Percentiles rank a stretch among this genome's conserved stretches.
Evolutionary conservation across 2,329 filamentous ascomycete species (phyloP).

Genomic region (Capronia coronata): DNA sequence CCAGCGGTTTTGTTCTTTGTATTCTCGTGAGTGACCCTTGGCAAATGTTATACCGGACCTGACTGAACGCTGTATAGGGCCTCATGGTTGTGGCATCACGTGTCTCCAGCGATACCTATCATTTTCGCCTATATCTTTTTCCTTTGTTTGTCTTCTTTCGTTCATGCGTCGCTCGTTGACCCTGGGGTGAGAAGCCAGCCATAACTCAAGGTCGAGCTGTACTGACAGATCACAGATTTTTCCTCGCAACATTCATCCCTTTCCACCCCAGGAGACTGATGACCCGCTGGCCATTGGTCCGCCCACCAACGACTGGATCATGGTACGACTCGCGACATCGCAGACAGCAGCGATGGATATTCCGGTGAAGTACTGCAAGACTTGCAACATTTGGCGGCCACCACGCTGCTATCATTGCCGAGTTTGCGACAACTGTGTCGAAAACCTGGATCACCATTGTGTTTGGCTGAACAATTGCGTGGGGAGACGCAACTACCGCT

Average conservation of each 20-base stretch:
- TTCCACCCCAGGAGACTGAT: constrained; percentile 69
- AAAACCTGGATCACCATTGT: constrained; percentile 96
- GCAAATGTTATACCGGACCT: constrained; percentile 20
- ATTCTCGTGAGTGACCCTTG: constrained; percentile 54
- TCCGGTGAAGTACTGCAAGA: constrained; percentile 95
- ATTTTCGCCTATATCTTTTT: constrained; percentile 87
- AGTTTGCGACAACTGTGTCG: constrained; percentile 92
- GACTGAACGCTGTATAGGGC: constrained; percentile 44
- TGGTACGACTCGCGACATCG: constrained; percentile 73
- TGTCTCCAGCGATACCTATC: constrained; percentile 83
- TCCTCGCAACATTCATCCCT: constrained; percentile 82
- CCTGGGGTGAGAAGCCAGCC: constrained; percentile 65
- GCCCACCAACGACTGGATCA: constrained; percentile 85
- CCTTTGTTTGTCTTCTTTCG: constrained; percentile 83
- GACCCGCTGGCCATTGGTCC: constrained; percentile 78
- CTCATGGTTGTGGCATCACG: constrained; percentile 75
- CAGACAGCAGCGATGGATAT: constrained; percentile 88
- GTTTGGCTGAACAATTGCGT: constrained; percentile 99
- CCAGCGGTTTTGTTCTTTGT: constrained; percentile 77
- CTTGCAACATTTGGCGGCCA: constrained; percentile 94
- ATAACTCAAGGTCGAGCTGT: not conserved
- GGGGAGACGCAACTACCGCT: constrained; percentile 93
- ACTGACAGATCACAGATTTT: constrained; percentile 60
- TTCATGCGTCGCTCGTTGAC: constrained; percentile 87
- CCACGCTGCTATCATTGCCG: constrained; percentile 94